A percentile compares a stretch with the other conserved stretches of the same genome.
These are phyloP conservation scores for Trichosporon sp. DNA, from an alignment of 1,284 basidiomycete species.

Conservation along the genomic window DNA sequence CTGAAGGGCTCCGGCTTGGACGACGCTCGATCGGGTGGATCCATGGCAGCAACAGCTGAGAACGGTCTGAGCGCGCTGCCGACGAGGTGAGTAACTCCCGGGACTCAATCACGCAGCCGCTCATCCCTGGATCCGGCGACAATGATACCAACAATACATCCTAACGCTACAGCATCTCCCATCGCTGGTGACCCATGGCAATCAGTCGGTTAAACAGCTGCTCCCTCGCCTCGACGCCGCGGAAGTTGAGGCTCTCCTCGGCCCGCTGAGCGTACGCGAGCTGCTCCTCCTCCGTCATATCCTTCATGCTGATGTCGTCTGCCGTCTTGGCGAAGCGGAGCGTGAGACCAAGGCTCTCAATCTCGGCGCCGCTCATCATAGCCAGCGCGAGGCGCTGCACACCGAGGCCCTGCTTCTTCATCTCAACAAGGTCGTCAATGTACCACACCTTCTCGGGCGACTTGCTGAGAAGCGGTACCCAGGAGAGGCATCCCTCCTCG, in stretches of 20 bases:
- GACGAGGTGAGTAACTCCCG: too few relatives aligned
- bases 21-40: too few relatives aligned
- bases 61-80: too few relatives aligned
- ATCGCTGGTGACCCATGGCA: conserved; percentile 47
- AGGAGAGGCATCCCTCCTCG: background rate
- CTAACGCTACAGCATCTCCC: conserved; percentile 44
- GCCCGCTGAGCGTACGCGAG: background rate
- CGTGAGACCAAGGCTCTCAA: conserved; percentile 46
- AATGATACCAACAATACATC: too few relatives aligned
- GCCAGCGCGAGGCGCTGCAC: conserved; percentile 48
- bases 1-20: too few relatives aligned
- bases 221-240: conserved; percentile 46
- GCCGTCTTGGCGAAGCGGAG: conserved; percentile 17
- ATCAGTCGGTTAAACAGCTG: conserved; percentile 48
- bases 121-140: too few relatives aligned
- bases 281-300: background rate
- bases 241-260: conserved; percentile 32
- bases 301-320: background rate
- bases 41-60: too few relatives aligned
- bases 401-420: conserved; percentile 29
- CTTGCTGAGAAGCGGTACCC: background rate
- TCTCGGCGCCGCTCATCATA: conserved; percentile 45
- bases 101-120: too few relatives aligned
- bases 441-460: conserved; percentile 5
- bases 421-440: conserved; percentile 11